Conservation (phyloP, 805 yeast species). For the Candida lessepsii region DNA sequence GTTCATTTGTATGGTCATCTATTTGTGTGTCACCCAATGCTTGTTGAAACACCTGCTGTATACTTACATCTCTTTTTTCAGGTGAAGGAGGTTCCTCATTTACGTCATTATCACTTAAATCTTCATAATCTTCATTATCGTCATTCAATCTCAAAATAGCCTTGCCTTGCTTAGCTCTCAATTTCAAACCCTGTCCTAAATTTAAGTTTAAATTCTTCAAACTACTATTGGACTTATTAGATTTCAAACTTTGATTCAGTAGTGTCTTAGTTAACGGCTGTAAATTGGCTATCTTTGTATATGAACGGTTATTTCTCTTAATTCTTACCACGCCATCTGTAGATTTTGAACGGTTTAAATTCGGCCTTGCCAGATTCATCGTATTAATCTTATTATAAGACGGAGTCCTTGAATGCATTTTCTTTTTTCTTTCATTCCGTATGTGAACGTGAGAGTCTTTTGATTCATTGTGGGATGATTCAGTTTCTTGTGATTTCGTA, state of each 20-base stretch:
- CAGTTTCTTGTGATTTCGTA: background rate
- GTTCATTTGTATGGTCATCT: no score
- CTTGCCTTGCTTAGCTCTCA: conserved; percentile 36
- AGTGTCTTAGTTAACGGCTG: conserved; percentile 36
- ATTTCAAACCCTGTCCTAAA: conserved; percentile 28
- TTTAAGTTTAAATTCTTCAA: conserved; percentile 28
- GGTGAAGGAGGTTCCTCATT: no score
- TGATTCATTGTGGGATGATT: background rate
- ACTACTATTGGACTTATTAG: conserved; percentile 33
- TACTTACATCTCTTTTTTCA: conserved; percentile 9
- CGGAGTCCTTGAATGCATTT: conserved; percentile 24
- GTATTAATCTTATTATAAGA: conserved; percentile 26
- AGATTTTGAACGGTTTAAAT: conserved; percentile 38
- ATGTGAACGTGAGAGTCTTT: background rate
- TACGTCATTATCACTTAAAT: conserved; percentile 22
- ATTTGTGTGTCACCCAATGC: conserved; percentile 14
- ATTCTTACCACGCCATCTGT: conserved; percentile 37
- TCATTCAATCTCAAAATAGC: conserved; percentile 42
- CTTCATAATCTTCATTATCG: conserved; percentile 39
- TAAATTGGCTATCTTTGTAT: conserved; percentile 34
- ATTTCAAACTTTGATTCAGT: conserved; percentile 29
- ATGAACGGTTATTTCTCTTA: conserved; percentile 34
- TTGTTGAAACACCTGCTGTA: conserved; percentile 17
- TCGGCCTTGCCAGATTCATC: conserved; percentile 22
- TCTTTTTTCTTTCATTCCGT: conserved; percentile 6